Base-by-base conservation (phyloP, 768 basidiomycete species). In the Pholiota microspora region DNA sequence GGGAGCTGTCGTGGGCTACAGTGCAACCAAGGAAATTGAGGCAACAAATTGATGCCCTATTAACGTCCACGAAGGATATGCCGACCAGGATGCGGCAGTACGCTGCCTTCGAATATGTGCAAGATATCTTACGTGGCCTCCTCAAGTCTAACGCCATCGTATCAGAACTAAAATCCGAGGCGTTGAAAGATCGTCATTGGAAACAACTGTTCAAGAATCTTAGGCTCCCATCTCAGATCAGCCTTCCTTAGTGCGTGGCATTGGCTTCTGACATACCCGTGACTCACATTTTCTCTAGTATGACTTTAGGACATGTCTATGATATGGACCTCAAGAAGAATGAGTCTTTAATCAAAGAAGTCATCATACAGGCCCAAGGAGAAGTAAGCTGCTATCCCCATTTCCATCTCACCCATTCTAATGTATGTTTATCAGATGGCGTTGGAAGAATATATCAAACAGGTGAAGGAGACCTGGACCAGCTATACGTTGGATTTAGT, bases 51-150 rank as follows among this genome's bases (percentile, higher is more conserved):
- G 96, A 99, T 63, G 85, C 82, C n/a, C 78, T 98, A 44, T 72
- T 98, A 49, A 77, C 82, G 23, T 93, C 93, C n/a, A 98, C 96
- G 21, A 92, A 94, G 74, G 96, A 98, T 45, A 98, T 99, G 96
- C 97, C 97, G 1, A 96, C 92, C 32, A 80, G 95, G 57, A 99
- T 98, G 97, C 83, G 97, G 50, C 97, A 99, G 67, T 99, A 99
- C 69, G 92, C 94, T 7, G 97, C 97, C 0, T 99, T 98, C 66
- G 97, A 98, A 77, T 95, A 92, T 68, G 94, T 98, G 2, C 95
- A 98, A 66, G 96, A 99, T 38, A 81, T 88, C 18, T 77, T 99
- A 51, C 82, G 89, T 42, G 83, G 86, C 10, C 77, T 94, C 45
- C 80, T 98, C 60, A 98, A 97, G 73, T 86, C 90, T 32, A 98